These are phyloP conservation scores for Tricholoma terreum DNA, from an alignment of 768 basidiomycete genomes.

Conservation along the genomic window DNA sequence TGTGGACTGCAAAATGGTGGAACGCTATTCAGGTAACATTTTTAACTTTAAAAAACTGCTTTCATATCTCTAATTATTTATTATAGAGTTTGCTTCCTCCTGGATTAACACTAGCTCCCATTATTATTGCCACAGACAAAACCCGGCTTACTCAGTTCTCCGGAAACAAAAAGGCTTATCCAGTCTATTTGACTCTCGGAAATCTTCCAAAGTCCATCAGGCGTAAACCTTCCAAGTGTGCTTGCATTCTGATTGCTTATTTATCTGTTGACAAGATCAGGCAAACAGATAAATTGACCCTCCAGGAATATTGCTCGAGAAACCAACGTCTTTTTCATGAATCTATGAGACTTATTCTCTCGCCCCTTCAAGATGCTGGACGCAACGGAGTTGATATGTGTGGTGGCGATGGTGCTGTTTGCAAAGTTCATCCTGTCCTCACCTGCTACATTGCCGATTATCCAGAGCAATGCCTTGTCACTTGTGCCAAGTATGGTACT, in stretches of 20 bases:
- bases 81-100: not conserved
- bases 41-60: not conserved
- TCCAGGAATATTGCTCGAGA: constrained; percentile 22
- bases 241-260: constrained; percentile 1
- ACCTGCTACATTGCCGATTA: constrained; percentile 22
- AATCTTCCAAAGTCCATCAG: constrained; percentile 41
- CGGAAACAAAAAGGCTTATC: constrained; percentile 41
- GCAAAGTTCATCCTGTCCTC: constrained; percentile 30
- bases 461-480: constrained; percentile 42
- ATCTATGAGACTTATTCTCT: constrained; percentile 26
- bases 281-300: constrained; percentile 14
- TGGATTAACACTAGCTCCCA: constrained; percentile 34
- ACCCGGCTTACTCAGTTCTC: constrained; percentile 38
- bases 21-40: constrained; percentile 45
- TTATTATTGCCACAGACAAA: constrained; percentile 48
- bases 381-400: constrained; percentile 13
- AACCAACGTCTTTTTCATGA: constrained; percentile 35
- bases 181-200: constrained; percentile 47
- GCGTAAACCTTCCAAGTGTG: not conserved
- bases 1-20: constrained; percentile 53
- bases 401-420: constrained; percentile 32
- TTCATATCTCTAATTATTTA: not conserved
- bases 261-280: constrained; percentile 13
- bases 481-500: constrained; percentile 19
- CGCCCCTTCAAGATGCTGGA: constrained; percentile 25